Conservation (phyloP, 768 basidiomycete genomes). For the Boletus bicolor region DNA sequence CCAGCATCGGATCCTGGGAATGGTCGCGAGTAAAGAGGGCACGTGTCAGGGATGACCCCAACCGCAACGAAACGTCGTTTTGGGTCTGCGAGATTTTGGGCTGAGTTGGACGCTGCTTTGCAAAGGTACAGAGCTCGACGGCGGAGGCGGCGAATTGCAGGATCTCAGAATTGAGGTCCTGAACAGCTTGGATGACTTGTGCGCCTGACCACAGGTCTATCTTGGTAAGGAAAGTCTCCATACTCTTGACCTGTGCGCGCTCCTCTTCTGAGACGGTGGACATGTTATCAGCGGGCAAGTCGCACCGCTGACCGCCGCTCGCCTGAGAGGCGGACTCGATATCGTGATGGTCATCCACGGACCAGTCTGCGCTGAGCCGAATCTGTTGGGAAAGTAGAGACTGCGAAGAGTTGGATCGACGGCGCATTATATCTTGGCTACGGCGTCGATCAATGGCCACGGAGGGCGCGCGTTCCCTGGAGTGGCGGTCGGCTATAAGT, state of each 20-base stretch:
- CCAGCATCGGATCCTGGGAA: slow-evolving; percentile 70
- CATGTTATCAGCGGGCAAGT: slow-evolving; percentile 21
- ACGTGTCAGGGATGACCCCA: slow-evolving; percentile 61
- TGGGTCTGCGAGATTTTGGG: slow-evolving; percentile 48
- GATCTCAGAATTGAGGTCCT: slow-evolving; percentile 78
- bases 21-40: slow-evolving; percentile 64
- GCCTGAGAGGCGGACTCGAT: slow-evolving; percentile 15
- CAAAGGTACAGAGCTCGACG: slow-evolving; percentile 62
- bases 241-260: slow-evolving; percentile 52
- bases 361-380: slow-evolving; percentile 33
- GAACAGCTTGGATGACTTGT: slow-evolving; percentile 73
- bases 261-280: slow-evolving; percentile 47
- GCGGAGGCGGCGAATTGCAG: slow-evolving; percentile 77
- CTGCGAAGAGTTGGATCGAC: slow-evolving; percentile 31
- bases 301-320: slow-evolving; percentile 14
- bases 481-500: slow-evolving; percentile 22
- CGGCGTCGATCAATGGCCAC: slow-evolving; percentile 27
- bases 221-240: slow-evolving; percentile 69
- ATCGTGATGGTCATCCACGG: slow-evolving; percentile 19
- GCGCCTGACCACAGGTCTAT: slow-evolving; percentile 74
- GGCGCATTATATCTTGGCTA: slow-evolving; percentile 27
- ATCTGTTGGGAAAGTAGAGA: slow-evolving; percentile 31
- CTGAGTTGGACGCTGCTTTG: slow-evolving; percentile 37
- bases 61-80: slow-evolving; percentile 57
- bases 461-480: slow-evolving; percentile 20